These are phyloP conservation scores for Pseudopediastrum boryanum DNA, from an alignment of 139 green algal species.

Conservation along the genomic window DNA sequence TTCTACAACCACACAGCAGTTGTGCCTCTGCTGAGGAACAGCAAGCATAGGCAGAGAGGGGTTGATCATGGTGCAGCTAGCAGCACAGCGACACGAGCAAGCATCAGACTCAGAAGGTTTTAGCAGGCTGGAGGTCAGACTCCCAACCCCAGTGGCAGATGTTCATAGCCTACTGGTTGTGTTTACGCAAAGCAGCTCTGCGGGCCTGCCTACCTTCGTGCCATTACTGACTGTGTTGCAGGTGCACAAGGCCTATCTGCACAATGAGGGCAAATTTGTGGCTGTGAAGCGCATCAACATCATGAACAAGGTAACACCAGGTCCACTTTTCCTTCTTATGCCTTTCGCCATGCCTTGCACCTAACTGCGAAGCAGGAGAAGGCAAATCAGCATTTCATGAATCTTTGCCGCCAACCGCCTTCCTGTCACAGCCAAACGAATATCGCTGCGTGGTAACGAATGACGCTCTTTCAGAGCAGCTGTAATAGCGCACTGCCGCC, in stretches of 20 bases:
- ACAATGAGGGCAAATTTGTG: slow-evolving; percentile 71
- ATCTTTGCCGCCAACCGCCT: neutral
- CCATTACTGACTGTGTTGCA: slow-evolving; percentile 26
- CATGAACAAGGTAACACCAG: slow-evolving; percentile 56
- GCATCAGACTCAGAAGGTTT: no score
- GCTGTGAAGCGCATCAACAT: slow-evolving; percentile 87
- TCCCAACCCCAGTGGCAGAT: neutral
- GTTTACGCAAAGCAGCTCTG: neutral
- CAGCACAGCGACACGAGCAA: no score
- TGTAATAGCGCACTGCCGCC: neutral
- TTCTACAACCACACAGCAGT: neutral
- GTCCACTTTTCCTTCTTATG: no score
- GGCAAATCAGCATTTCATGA: neutral
- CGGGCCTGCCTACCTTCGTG: neutral
- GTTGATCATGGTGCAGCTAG: no score
- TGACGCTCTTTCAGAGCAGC: neutral
- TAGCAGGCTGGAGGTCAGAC: slow-evolving; percentile 30
- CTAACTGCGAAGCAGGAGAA: neutral
- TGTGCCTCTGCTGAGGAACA: neutral
- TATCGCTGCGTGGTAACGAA: neutral
- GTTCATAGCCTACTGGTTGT: neutral
- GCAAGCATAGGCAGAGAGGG: neutral
- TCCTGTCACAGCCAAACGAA: neutral
- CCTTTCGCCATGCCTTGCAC: no score
- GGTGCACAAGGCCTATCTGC: slow-evolving; percentile 83